Evolutionary conservation across 805 yeast genomes (phyloP), one percentile per base, ranked within the genome.

Genomic region (Millerago galiae): DNA sequence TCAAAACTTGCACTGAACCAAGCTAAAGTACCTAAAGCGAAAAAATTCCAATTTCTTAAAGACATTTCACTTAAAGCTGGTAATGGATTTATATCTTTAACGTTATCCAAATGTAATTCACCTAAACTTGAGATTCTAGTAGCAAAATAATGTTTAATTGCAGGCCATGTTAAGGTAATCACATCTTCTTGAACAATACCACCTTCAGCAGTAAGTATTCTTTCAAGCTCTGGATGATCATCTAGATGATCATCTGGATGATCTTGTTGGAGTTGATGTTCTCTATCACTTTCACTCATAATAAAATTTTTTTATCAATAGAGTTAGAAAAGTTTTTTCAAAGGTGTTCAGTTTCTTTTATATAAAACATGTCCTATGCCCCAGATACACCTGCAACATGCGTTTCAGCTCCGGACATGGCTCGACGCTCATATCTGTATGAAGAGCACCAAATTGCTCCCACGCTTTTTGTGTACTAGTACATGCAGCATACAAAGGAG

Each of bases 1-100:
- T 82, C 88, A 57, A 82, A 74, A 7, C 86, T 79, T 43, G 83
- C 90, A 72, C 81, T 71, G 9, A 84, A 71, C 89, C 90, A 83
- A 32, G 81, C 83, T 34, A 67, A 59, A 50, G 76, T 71, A 3
- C 84, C 87, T 51, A 79, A 66, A 18, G 68, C 56, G 55, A 82
- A 79, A 44, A 72, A 74, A 42, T 70, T 67, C 85, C 88, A 81
- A 44, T 74, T 66, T 29, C 52, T 58, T 5, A 48, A 41, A 8
- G 61, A 58, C 56, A 74, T 57, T 41, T 65, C 63, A 15, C 51
- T 55, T 28, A 73, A 53, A 1, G 68, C 66, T 7, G 67, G 65
- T 31, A 74, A 54, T 1, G 80, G 80, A 50, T 74, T 74, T 37
- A 72, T 31, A 28, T 53, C 56, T 8, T 36, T 39, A 17, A 41